Conservation (phyloP, 306 rosid species). For the Pueraria montana region DNA sequence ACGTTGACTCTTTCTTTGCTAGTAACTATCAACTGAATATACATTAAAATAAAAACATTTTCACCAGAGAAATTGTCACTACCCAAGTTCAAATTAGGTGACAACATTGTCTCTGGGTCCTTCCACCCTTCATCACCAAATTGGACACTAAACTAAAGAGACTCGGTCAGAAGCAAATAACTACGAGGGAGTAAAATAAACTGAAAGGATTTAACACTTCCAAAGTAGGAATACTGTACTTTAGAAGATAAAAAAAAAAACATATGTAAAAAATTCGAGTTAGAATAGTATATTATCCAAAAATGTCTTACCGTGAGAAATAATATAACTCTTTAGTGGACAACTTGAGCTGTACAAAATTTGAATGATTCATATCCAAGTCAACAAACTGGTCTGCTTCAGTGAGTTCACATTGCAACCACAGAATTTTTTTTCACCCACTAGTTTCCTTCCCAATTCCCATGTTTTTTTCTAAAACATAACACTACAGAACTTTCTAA, state of each 20-base stretch:
- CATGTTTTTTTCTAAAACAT: background rate
- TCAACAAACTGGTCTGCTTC: background rate
- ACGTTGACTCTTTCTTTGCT: too few relatives aligned
- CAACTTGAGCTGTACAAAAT: background rate
- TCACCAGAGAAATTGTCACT: too few relatives aligned
- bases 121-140: background rate
- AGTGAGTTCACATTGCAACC: background rate
- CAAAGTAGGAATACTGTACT: too few relatives aligned
- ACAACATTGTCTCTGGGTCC: background rate
- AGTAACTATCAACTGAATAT: too few relatives aligned
- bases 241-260: too few relatives aligned
- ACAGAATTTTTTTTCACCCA: background rate
- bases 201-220: background rate
- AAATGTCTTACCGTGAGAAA: too few relatives aligned
- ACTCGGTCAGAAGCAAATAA: background rate
- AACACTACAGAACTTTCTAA: background rate
- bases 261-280: too few relatives aligned
- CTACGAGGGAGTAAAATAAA: background rate
- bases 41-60: too few relatives aligned
- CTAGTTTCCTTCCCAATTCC: background rate
- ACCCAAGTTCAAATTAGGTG: background rate
- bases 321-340: background rate
- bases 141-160: background rate
- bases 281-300: too few relatives aligned
- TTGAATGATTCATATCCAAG: background rate